Evolutionary conservation across 2,329 filamentous ascomycete genomes (phyloP).

Genomic region (Aspergillus brasiliensis): DNA sequence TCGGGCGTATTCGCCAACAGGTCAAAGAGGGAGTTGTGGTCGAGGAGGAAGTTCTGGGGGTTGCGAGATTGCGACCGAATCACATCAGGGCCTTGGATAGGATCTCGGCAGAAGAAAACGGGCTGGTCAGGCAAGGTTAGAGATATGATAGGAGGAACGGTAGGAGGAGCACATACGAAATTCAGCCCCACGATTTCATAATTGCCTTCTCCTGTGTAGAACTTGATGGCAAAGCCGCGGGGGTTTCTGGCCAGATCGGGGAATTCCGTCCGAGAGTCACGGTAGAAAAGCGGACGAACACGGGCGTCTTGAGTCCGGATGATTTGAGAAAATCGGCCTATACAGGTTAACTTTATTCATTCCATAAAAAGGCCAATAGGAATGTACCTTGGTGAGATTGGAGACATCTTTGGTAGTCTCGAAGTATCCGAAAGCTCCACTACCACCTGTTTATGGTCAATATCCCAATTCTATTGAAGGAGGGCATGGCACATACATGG

Average conservation of each 20-base stretch:
- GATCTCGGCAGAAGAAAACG: conserved; percentile 54
- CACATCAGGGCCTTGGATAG: conserved; percentile 51
- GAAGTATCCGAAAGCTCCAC: conserved; percentile 31
- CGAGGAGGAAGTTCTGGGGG: conserved; percentile 52
- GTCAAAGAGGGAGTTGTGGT: conserved; percentile 53
- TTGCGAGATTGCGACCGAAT: conserved; percentile 52
- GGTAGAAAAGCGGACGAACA: conserved; percentile 50
- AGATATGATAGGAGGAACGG: no score
- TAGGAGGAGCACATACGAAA: conserved; percentile 32
- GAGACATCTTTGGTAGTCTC: conserved; percentile 27
- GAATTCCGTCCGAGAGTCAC: conserved; percentile 48
- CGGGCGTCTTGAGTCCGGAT: conserved; percentile 46
- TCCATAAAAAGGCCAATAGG: no score
- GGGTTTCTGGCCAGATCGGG: conserved; percentile 51
- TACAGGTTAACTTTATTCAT: not conserved
- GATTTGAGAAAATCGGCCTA: conserved; percentile 44
- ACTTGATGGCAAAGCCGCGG: conserved; percentile 54
- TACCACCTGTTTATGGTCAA: conserved; percentile 12
- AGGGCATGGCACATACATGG: conserved; percentile 18
- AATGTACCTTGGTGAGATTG: conserved; percentile 15
- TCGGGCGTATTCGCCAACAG: conserved; percentile 53
- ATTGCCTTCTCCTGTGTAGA: conserved; percentile 53
- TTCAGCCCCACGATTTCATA: conserved; percentile 54
- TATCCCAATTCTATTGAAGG: not conserved
- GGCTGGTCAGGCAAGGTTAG: conserved; percentile 29